Conservation (phyloP, 2,329 filamentous ascomycete genomes). For the Penicillium sp. region DNA sequence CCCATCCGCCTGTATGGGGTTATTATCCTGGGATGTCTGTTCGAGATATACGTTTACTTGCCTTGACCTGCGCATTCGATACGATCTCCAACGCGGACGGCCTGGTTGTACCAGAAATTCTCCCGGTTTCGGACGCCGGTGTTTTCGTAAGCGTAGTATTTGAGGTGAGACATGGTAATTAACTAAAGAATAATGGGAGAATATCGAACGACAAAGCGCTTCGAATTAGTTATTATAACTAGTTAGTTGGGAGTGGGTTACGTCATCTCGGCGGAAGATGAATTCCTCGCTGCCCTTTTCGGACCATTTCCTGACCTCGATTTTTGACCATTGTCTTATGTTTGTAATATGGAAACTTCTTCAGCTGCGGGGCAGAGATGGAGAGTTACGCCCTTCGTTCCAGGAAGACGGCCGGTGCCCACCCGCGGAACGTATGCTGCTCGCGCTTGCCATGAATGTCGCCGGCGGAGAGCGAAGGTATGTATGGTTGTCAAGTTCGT, state of each 20-base stretch:
- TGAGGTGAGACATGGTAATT: slow-evolving; percentile 40
- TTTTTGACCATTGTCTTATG: background rate
- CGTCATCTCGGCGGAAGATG: background rate
- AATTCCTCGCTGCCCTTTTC: background rate
- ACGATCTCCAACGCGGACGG: slow-evolving; percentile 54
- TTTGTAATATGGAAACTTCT: background rate
- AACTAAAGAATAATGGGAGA: background rate
- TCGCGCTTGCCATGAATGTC: slow-evolving; percentile 1
- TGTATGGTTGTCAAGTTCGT: background rate
- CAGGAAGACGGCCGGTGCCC: background rate
- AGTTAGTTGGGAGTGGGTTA: background rate
- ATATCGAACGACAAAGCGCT: background rate
- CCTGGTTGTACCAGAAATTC: slow-evolving; percentile 51
- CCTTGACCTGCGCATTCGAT: slow-evolving; percentile 49
- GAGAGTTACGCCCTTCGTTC: background rate
- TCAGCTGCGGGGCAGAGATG: background rate
- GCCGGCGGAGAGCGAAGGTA: slow-evolving; percentile 1
- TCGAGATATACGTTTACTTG: slow-evolving; percentile 1
- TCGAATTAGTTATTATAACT: background rate
- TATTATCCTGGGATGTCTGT: background rate
- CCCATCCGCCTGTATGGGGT: slow-evolving; percentile 40
- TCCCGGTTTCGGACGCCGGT: slow-evolving; percentile 43
- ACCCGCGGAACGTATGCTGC: too few relatives aligned
- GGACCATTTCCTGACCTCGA: background rate
- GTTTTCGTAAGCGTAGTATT: slow-evolving; percentile 47